Percentiles rank a stretch among this genome's conserved stretches.
phyloP scores from a whole-genome alignment of 169 alveolate species.

The Plasmodium vinckei region DNA sequence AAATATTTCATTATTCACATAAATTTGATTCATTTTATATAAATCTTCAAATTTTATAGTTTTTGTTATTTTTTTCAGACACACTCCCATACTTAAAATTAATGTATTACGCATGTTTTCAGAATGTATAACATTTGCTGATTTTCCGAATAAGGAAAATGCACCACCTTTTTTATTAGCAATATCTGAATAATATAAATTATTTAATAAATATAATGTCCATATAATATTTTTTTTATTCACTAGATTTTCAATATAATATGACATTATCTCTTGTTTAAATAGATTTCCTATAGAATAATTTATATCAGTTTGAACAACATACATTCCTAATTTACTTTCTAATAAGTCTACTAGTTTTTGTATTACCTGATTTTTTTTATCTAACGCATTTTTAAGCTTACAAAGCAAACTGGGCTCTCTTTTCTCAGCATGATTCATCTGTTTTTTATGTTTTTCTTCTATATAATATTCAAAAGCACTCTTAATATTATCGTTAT shows the following conservation, averaged over 20 bases:
- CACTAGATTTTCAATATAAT: constrained; percentile 41
- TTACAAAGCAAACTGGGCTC: background rate
- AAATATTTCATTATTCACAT: constrained; percentile 39
- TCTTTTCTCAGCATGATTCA: background rate
- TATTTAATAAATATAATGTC: constrained; percentile 31
- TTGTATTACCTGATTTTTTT: constrained; percentile 23
- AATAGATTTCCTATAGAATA: constrained; percentile 33
- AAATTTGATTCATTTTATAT: constrained; percentile 10
- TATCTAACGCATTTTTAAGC: constrained; percentile 34
- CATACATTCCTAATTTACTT: constrained; percentile 26
- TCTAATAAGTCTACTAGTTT: constrained; percentile 34
- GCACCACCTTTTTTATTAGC: constrained; percentile 82
- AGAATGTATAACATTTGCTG: constrained; percentile 78
- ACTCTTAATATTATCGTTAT: constrained; percentile 2
- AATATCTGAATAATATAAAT: constrained; percentile 73
- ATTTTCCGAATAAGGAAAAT: constrained; percentile 81
- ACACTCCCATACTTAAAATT: constrained; percentile 45
- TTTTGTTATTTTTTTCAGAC: constrained; percentile 22
- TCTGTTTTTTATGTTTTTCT: background rate
- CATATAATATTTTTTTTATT: constrained; percentile 18
- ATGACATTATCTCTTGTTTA: constrained; percentile 33
- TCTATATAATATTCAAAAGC: background rate
- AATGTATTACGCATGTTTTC: constrained; percentile 79
- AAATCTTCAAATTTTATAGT: constrained; percentile 21
- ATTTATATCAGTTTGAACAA: constrained; percentile 66